phyloP scores from a whole-genome alignment of 2,329 filamentous ascomycete species.

The Epichloe festucae region DNA sequence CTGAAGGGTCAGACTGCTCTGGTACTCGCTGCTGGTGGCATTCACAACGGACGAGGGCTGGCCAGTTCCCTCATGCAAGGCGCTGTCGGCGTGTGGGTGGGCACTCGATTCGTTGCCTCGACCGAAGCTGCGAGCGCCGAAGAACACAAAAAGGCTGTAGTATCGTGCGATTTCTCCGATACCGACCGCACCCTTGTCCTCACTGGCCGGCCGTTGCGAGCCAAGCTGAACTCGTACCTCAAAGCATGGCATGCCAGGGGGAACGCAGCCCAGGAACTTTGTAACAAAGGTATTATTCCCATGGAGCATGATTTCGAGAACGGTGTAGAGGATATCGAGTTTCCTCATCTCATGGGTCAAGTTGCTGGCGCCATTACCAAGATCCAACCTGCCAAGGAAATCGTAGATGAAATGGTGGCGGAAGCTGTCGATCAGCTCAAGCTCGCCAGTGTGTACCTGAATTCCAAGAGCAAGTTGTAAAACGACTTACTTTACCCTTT shows the following conservation, averaged over 20 bases:
- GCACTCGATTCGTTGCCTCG: slow-evolving; percentile 79
- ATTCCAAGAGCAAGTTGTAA: slow-evolving; percentile 29
- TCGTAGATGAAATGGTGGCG: slow-evolving; percentile 82
- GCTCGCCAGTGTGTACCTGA: slow-evolving; percentile 47
- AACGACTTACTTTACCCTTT: neutral
- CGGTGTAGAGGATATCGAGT: slow-evolving; percentile 61
- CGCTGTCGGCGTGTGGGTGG: slow-evolving; percentile 83
- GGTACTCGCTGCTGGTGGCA: slow-evolving; percentile 81
- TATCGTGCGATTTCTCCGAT: slow-evolving; percentile 64
- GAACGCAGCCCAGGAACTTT: slow-evolving; percentile 65
- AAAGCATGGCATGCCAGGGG: slow-evolving; percentile 67
- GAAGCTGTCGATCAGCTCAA: slow-evolving; percentile 59
- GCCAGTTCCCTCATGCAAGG: slow-evolving; percentile 79
- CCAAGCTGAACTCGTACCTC: slow-evolving; percentile 75
- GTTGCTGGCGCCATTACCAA: slow-evolving; percentile 67
- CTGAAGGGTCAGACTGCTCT: slow-evolving; percentile 59
- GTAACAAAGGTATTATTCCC: slow-evolving; percentile 64
- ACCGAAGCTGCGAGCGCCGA: slow-evolving; percentile 69
- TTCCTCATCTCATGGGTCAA: slow-evolving; percentile 88
- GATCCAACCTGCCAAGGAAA: slow-evolving; percentile 68
- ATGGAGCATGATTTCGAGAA: slow-evolving; percentile 73
- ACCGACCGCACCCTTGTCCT: slow-evolving; percentile 75
- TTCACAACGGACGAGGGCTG: slow-evolving; percentile 69
- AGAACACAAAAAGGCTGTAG: slow-evolving; percentile 73
- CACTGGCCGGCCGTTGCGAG: slow-evolving; percentile 66